Evolutionary conservation across 352 stramenopile genomes (phyloP).

Genomic region (Phytopythium sindhum): DNA sequence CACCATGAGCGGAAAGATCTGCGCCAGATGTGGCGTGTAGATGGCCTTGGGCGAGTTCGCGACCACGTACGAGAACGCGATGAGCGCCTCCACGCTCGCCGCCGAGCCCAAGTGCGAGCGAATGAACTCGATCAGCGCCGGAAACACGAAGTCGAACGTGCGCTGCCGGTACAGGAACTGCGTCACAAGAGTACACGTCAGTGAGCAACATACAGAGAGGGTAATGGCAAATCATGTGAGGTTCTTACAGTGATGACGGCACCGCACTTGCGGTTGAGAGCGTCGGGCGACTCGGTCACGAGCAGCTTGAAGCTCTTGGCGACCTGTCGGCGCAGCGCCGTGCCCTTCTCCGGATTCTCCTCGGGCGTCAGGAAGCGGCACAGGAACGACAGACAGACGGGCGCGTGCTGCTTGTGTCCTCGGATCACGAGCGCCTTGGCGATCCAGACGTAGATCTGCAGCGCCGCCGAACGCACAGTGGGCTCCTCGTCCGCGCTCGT

Average conservation of each 20-base stretch:
- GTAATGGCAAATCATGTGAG: background rate
- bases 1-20: constrained; percentile 84
- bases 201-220: no score
- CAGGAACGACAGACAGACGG: constrained; percentile 65
- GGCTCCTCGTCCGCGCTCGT: constrained; percentile 33
- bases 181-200: background rate
- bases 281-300: constrained; percentile 72
- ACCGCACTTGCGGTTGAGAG: constrained; percentile 82
- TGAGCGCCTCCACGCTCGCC: constrained; percentile 59
- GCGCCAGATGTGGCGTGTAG: constrained; percentile 66
- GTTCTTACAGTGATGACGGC: constrained; percentile 68
- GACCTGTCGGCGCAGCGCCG: constrained; percentile 62
- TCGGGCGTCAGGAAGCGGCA: constrained; percentile 56
- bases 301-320: constrained; percentile 79
- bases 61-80: constrained; percentile 77
- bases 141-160: constrained; percentile 78
- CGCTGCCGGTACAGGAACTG: constrained; percentile 81
- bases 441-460: constrained; percentile 86
- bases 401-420: constrained; percentile 64
- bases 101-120: constrained; percentile 28
- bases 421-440: constrained; percentile 80
- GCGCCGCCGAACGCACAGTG: constrained; percentile 46
- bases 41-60: constrained; percentile 78
- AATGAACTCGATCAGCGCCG: constrained; percentile 64
- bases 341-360: constrained; percentile 14